Base-by-base conservation (phyloP, 2,329 filamentous ascomycete genomes). In the Chrysosphaeria jannelii region DNA sequence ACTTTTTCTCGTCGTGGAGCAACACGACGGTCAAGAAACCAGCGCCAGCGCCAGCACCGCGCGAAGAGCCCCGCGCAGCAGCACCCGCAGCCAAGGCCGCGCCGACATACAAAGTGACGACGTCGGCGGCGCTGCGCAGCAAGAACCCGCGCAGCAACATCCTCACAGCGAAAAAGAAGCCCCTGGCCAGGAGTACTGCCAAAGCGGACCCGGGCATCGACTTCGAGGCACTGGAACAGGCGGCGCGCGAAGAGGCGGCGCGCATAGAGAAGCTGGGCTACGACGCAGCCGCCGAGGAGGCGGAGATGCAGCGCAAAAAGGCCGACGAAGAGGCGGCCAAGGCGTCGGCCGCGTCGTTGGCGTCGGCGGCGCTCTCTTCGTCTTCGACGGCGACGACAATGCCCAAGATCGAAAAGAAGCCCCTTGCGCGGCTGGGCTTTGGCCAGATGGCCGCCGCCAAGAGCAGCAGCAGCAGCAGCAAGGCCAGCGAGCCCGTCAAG, bases 1-100 rank as follows among this genome's bases (percentile, higher is more conserved):
- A 93, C 42, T 97, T 97, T 54, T 97, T 97, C 48, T 90, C 81
- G 7, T 91, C 78, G 1, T 97, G 81, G 85, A 85, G 93, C 40
- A 91, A 93, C 50, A 85, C 85, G 12, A 62, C 78, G 4, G 88
- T 97, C 48, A 97, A 93, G 56, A 67, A 78, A 35, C 81, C 81
- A 17, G 91, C 76, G 32, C 89, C n/a, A n/a, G n/a, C n/a, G n/a
- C n/a, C n/a, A n/a, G n/a, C n/a, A n/a, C n/a, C n/a, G n/a, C n/a
- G n/a, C n/a, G n/a, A n/a, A n/a, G n/a, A n/a, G n/a, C n/a, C n/a
- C n/a, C n/a, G n/a, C n/a, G n/a, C n/a, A n/a, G n/a, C n/a, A n/a
- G n/a, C n/a, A n/a, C n/a, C n/a, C n/a, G n/a, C n/a, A n/a, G n/a
- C n/a, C n/a, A n/a, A n/a, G n/a, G n/a, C n/a, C n/a, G n/a, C n/a